A percentile compares a stretch with the other conserved stretches of the same genome.
phyloP scores from a whole-genome alignment of 2,329 filamentous ascomycete genomes.

The Apiospora saccharicola region DNA sequence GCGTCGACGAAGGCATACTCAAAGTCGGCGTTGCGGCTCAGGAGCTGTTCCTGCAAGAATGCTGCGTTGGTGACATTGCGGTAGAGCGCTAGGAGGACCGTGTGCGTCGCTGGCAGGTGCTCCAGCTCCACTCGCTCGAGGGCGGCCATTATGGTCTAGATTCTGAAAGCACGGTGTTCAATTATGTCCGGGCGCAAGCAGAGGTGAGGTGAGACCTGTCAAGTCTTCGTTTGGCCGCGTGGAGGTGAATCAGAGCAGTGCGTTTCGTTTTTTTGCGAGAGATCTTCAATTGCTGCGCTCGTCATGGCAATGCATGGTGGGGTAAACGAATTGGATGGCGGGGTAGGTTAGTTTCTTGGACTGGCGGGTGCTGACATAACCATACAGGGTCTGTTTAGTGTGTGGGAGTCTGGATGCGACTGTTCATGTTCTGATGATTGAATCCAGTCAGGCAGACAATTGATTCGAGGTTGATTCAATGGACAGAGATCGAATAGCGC shows the following conservation, averaged over 20 bases:
- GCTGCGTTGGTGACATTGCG: slow-evolving; percentile 77
- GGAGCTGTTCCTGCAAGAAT: slow-evolving; percentile 81
- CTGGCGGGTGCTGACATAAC: background rate
- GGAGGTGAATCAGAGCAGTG: slow-evolving; percentile 12
- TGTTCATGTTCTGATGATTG: background rate
- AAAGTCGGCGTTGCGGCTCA: slow-evolving; percentile 83
- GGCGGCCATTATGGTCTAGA: slow-evolving; percentile 36
- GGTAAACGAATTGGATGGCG: slow-evolving; percentile 2
- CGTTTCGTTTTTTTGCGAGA: background rate
- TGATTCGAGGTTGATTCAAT: background rate
- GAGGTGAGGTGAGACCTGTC: background rate
- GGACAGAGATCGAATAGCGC: background rate
- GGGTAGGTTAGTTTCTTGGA: background rate
- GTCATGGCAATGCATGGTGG: background rate
- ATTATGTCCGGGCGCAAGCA: background rate
- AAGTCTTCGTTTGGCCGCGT: background rate
- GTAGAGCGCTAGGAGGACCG: slow-evolving; percentile 79
- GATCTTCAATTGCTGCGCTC: background rate
- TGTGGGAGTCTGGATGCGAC: background rate
- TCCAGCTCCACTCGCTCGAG: slow-evolving; percentile 77
- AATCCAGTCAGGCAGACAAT: background rate
- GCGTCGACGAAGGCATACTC: slow-evolving; percentile 96
- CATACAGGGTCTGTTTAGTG: background rate
- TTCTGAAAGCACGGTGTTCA: background rate
- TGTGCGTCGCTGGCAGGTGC: slow-evolving; percentile 73